A percentile compares a stretch with the other conserved stretches of the same genome.
Conservation (phyloP, 2,329 filamentous ascomycete species). For the Claviceps citrina region DNA sequence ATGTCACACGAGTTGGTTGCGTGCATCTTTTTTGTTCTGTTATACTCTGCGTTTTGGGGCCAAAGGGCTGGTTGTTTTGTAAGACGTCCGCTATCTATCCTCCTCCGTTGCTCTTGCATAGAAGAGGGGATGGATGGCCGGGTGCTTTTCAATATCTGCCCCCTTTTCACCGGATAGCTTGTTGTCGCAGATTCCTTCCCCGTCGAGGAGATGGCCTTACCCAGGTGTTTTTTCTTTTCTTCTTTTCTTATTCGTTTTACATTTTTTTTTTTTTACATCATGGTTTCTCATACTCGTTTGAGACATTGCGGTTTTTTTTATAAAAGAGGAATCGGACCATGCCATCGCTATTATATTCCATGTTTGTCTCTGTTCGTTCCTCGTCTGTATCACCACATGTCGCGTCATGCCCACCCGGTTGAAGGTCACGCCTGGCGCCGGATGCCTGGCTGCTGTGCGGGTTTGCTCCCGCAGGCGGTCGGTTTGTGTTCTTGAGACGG, state of each 20-base stretch:
- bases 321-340: slow-evolving; percentile 12
- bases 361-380: background rate
- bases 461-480: too few relatives aligned
- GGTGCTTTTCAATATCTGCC: background rate
- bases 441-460: too few relatives aligned
- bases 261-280: slow-evolving; percentile 7
- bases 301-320: slow-evolving; percentile 8
- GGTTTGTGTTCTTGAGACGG: too few relatives aligned
- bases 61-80: slow-evolving; percentile 2
- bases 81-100: background rate
- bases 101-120: background rate
- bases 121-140: background rate
- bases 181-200: slow-evolving; percentile 2
- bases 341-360: background rate
- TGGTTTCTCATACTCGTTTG: slow-evolving; percentile 8
- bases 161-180: background rate
- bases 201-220: background rate
- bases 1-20: slow-evolving; percentile 5
- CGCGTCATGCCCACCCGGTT: too few relatives aligned
- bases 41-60: slow-evolving; percentile 4
- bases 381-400: background rate
- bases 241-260: background rate
- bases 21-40: slow-evolving; percentile 5
- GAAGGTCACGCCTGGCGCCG: too few relatives aligned
- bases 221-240: slow-evolving; percentile 1